phyloP scores from a whole-genome alignment of 345 rosid species.

The Eucalyptus regnans region DNA sequence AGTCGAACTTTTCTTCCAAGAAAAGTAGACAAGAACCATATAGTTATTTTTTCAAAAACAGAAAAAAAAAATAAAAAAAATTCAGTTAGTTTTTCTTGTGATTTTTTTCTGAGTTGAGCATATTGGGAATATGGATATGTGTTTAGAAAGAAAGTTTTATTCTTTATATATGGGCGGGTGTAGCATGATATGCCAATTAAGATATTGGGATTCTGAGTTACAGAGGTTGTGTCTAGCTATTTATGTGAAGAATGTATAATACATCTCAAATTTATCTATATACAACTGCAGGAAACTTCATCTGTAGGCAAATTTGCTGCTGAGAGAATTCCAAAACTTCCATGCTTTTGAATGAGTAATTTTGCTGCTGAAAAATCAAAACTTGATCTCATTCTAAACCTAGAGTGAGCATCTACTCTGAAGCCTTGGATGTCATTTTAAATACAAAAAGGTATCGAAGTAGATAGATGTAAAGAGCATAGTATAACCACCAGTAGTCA shows the following conservation, averaged over 20 bases:
- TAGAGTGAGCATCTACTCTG: not conserved
- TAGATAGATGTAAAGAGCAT: not conserved
- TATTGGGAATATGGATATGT: not conserved
- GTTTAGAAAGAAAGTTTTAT: not conserved
- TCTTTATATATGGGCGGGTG: not conserved
- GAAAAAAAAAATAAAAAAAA: not conserved
- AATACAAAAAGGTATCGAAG: not conserved
- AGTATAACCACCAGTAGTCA: not conserved
- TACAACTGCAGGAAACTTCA: not conserved
- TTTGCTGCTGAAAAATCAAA: not conserved
- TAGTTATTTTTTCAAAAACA: not conserved
- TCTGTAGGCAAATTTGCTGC: not conserved
- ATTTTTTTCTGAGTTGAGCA: not conserved
- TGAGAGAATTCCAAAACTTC: not conserved
- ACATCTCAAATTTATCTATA: not conserved
- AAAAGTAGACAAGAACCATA: not conserved
- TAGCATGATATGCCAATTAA: not conserved
- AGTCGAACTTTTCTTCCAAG: not conserved
- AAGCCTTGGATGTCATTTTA: not conserved
- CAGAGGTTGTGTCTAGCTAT: not conserved
- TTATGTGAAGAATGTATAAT: not conserved
- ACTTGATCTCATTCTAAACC: not conserved
- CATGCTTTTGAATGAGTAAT: not conserved
- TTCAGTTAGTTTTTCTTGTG: not conserved
- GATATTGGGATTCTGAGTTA: not conserved